Conservation (phyloP, 2,329 filamentous ascomycete genomes). For the Chaetomiaceae sp. region DNA sequence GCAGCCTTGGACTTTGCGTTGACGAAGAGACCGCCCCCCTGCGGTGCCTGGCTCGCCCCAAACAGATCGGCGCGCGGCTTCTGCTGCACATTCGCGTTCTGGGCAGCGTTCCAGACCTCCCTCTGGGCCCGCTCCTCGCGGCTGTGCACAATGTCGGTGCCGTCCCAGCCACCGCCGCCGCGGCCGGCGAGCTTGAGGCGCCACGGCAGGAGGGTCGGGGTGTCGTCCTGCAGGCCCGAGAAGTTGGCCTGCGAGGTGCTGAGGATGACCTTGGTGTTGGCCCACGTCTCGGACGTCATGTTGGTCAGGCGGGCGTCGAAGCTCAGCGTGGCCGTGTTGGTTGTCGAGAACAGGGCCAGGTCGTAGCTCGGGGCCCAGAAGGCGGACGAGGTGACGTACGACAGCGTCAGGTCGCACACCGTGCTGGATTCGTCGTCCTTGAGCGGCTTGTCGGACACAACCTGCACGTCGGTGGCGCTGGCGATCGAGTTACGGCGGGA, state of each 20-base stretch:
- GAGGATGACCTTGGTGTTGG: conserved; percentile 54
- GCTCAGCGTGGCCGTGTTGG: conserved; percentile 47
- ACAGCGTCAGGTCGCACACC: conserved; percentile 48
- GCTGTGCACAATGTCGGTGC: conserved; percentile 35
- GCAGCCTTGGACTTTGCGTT: no score
- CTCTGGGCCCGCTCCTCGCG: conserved; percentile 36
- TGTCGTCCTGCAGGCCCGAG: conserved; percentile 49
- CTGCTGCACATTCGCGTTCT: conserved; percentile 22
- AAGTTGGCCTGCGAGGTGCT: conserved; percentile 61
- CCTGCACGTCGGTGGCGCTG: conserved; percentile 51
- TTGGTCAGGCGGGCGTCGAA: conserved; percentile 63
- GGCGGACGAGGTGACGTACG: conserved; percentile 55
- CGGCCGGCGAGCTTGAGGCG: conserved; percentile 45
- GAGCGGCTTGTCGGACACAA: conserved; percentile 45
- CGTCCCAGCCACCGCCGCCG: conserved; percentile 14
- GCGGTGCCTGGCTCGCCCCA: conserved; percentile 23
- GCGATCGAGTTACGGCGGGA: conserved; percentile 48
- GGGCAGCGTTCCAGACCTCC: conserved; percentile 28
- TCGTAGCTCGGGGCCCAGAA: conserved; percentile 61
- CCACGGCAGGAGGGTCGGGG: conserved; percentile 55
- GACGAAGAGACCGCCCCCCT: background rate
- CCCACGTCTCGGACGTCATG: conserved; percentile 60
- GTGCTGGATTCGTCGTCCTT: conserved; percentile 32
- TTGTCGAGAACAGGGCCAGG: conserved; percentile 54
- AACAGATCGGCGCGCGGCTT: conserved; percentile 35